Conservation (phyloP, 2,329 filamentous ascomycete genomes). For the Calycina marina region DNA sequence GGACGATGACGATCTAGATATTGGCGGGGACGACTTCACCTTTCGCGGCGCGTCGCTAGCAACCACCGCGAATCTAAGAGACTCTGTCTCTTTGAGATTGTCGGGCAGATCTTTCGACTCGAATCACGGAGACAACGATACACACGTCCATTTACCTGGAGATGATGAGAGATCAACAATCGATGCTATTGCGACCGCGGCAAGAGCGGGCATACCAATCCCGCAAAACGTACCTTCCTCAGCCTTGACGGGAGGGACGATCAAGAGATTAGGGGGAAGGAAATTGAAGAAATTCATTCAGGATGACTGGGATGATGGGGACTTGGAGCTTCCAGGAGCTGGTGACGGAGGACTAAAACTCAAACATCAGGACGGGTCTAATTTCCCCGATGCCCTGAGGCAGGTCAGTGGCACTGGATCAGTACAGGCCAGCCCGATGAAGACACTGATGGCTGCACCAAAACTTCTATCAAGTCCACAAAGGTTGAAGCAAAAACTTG, state of each 20-base stretch:
- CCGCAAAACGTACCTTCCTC: slow-evolving; percentile 77
- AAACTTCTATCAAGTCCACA: slow-evolving; percentile 17
- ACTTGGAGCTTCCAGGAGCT: slow-evolving; percentile 60
- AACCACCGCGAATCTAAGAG: slow-evolving; percentile 42
- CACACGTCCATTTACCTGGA: slow-evolving; percentile 69
- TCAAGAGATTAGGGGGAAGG: slow-evolving; percentile 70
- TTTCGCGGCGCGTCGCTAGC: slow-evolving; percentile 32
- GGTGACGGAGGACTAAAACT: slow-evolving; percentile 45
- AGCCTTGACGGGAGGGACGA: slow-evolving; percentile 80
- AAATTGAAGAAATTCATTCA: slow-evolving; percentile 60
- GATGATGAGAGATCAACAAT: slow-evolving; percentile 74
- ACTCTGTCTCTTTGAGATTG: slow-evolving; percentile 47
- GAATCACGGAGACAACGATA: slow-evolving; percentile 51
- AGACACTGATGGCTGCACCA: slow-evolving; percentile 24
- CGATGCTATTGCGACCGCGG: slow-evolving; percentile 77
- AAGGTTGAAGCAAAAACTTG: slow-evolving; percentile 14
- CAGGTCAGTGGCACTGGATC: slow-evolving; percentile 39
- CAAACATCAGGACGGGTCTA: slow-evolving; percentile 42
- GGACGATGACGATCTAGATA: slow-evolving; percentile 62
- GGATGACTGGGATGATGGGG: slow-evolving; percentile 70
- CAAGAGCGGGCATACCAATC: slow-evolving; percentile 80
- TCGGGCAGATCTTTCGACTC: slow-evolving; percentile 5
- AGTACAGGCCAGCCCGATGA: slow-evolving; percentile 36
- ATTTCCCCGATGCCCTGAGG: slow-evolving; percentile 53
- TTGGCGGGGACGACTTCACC: slow-evolving; percentile 51